Evolutionary conservation across 768 basidiomycete genomes (phyloP), one percentile per base, ranked within the genome.

Genomic region (Lactifluus volemus): DNA sequence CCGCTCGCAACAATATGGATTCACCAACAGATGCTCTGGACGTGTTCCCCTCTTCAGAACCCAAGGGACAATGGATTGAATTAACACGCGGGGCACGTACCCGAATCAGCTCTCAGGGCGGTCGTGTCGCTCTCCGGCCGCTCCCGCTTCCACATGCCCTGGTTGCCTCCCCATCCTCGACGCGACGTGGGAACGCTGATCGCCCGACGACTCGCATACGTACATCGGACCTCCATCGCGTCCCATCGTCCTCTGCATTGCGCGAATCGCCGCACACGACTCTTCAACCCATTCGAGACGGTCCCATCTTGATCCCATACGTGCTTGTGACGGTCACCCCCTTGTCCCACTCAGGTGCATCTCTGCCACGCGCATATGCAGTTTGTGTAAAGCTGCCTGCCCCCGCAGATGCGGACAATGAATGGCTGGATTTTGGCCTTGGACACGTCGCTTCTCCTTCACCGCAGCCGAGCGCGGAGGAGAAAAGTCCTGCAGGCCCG

Each of bases 341-440:
- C 11, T 74, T 88, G 49, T 67, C 72, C 17, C 49, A 65, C 2
- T 48, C 45, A 8, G 54, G 56, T 30, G 50, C 54, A 34, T 54
- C 61, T 5, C 67, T 74, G 21, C 76, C 79, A 11, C 71, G 74
- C 41, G 76, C 77, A 39, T 87, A 89, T 65, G 84, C 81, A 19
- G 86, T 89, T 50, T 78, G 80, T 29, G 65, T 87, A 19, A 71
- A 64, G 55, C 70, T 89, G 29, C 80, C 81, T 47, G 80, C 81
- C 9, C 86, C 85, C 19, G 71, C 76, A 14, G 78, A 84, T 38
- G 68, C 75, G n/a, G 81, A 81, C 58, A 79, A 81, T n/a, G 86
- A 85, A 53, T 87, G 82, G 83, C 74, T 91, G 19, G 88, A 89
- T 69, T 89, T 91, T 67, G 88, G 87, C 30, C 74, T 91, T 53